A percentile compares a stretch with the other conserved stretches of the same genome.
These are phyloP conservation scores for Cyclotella distinguenda DNA, from an alignment of 108 stramenopile genomes.

Conservation along the genomic window DNA sequence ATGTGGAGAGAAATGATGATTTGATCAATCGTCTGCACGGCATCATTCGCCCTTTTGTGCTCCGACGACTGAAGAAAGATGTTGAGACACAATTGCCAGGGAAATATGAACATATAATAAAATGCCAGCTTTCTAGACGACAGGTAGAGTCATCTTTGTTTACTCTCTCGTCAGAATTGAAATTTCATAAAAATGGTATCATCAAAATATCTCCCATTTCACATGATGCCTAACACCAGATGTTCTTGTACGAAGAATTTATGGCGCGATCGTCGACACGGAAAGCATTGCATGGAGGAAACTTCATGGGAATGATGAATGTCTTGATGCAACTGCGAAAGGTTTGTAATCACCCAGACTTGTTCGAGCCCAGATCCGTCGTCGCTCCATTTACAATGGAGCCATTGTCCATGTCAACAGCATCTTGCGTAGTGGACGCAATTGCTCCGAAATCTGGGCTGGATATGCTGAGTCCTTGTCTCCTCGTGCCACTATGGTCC, in stretches of 20 bases:
- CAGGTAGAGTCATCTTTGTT: conserved; percentile 45
- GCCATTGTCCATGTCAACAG: conserved; percentile 50
- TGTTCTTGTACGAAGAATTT: conserved; percentile 97
- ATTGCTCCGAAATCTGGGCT: conserved; percentile 34
- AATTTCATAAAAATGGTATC: background rate
- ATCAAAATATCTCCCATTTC: background rate
- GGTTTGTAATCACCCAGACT: conserved; percentile 99
- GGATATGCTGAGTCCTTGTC: conserved; percentile 43
- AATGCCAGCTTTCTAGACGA: conserved; percentile 90
- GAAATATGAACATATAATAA: conserved; percentile 95
- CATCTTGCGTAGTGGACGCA: conserved; percentile 48
- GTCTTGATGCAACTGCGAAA: conserved; percentile 98
- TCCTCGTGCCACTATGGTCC: conserved; percentile 64
- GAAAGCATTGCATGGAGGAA: conserved; percentile 82
- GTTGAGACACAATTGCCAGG: conserved; percentile 97
- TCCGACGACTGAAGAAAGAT: conserved; percentile 95
- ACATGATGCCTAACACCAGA: conserved; percentile 20
- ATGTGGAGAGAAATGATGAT: conserved; percentile 65
- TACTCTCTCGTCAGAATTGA: background rate
- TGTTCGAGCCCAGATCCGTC: conserved; percentile 96
- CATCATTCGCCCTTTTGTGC: conserved; percentile 95
- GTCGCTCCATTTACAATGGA: conserved; percentile 87
- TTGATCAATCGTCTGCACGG: conserved; percentile 91
- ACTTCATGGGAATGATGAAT: conserved; percentile 99
- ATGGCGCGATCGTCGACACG: conserved; percentile 94